phyloP scores from a whole-genome alignment of 2,329 filamentous ascomycete species.

The Aspergillus proliferans region DNA sequence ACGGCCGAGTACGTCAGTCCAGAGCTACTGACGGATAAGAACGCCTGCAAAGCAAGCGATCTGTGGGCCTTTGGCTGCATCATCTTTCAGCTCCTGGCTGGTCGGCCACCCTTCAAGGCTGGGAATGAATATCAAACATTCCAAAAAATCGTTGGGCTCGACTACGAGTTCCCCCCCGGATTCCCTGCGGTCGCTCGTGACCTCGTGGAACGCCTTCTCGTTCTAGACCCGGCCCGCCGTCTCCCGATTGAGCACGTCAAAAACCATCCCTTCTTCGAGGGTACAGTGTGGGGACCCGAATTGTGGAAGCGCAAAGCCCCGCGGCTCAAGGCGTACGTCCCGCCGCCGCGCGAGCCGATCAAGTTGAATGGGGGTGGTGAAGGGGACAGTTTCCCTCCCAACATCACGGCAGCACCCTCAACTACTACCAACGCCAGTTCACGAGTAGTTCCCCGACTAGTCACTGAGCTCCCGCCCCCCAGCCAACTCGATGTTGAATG shows the following conservation, averaged over 20 bases:
- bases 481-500: conserved; percentile 97
- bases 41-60: conserved; percentile 94
- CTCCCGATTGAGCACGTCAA: conserved; percentile 94
- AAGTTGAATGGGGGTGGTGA: conserved; percentile 57
- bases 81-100: conserved; percentile 89
- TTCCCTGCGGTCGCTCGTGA: conserved; percentile 84
- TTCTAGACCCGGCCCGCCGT: conserved; percentile 76
- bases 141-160: conserved; percentile 91
- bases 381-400: conserved; percentile 38
- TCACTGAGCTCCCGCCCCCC: conserved; percentile 93
- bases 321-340: conserved; percentile 73
- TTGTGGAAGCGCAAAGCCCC: conserved; percentile 90
- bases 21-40: conserved; percentile 93
- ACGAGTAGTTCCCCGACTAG: conserved; percentile 68
- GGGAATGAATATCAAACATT: conserved; percentile 95
- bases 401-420: conserved; percentile 35
- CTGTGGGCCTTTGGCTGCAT: conserved; percentile 99
- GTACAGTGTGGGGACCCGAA: conserved; percentile 72
- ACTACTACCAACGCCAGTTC: conserved; percentile 37
- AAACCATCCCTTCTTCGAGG: conserved; percentile 91
- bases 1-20: conserved; percentile 98
- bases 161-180: conserved; percentile 85
- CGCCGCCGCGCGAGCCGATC: conserved; percentile 70
- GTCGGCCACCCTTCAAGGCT: conserved; percentile 94
- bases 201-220: conserved; percentile 80